Base-by-base conservation (phyloP, 306 rosid genomes). In the Benincasa hispida region DNA sequence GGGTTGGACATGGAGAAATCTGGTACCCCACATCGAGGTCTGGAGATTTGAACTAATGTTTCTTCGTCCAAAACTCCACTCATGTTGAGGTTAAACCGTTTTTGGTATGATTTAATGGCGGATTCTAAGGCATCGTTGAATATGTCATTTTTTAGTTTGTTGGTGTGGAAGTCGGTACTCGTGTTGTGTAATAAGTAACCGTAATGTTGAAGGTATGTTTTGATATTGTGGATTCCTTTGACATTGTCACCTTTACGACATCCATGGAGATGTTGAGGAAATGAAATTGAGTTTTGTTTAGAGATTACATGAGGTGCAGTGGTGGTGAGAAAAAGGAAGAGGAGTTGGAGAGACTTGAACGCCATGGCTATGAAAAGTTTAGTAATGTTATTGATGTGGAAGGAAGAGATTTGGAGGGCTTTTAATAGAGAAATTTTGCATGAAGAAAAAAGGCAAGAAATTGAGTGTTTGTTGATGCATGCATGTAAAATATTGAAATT, bases 21-120 rank as follows among this genome's bases (percentile, higher is more conserved):
- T 0, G 88, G 69, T 0, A 83, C 66, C 2, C 87, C 91, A 24
- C 91, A 87, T 6, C 91, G 85, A 19, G 89, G 86, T 19, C 8
- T 76, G 2, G 45, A 48, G 81, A 85, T 80, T 28, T 6, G 77
- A 0, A 60, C 17, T 12, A 87, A 1, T 6, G 91, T 87, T 66
- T 58, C 32, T 2, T 55, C 8, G 19, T 85, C 83, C 4, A 87
- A 5, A 0, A 28, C n/a, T 18, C 91, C 89, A 1, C 70, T 81
- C 34, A 56, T 15, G 5, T 39, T 68, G 30, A 87, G 54, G 17
- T 79, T 39, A 66, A 50, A 79, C 25, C 60, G 60, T 41, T 15
- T 8, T 30, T 87, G 91, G 77, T 85, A 87, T 0, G 73, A 37
- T 79, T 80, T 85, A 18, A 87, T 28, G 22, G 91, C 89, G 0